phyloP scores from a whole-genome alignment of 2,329 filamentous ascomycete species.

The Calcarisporium arbuscula region DNA sequence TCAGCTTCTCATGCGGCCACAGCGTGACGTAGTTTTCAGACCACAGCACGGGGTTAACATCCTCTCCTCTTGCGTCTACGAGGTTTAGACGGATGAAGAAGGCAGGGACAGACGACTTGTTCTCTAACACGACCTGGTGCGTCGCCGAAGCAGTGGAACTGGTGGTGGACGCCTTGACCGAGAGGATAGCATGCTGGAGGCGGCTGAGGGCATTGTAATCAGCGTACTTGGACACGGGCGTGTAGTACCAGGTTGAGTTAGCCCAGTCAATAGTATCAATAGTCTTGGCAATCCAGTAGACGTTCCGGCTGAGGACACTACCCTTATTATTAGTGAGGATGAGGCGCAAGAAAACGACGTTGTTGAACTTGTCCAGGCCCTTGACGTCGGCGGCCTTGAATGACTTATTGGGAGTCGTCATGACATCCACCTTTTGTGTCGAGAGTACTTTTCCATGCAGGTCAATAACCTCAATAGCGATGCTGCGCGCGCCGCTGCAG shows the following conservation, averaged over 20 bases:
- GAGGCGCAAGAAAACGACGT: conserved; percentile 46
- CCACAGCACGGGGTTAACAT: conserved; percentile 49
- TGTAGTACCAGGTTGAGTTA: conserved; percentile 52
- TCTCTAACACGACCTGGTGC: conserved; percentile 39
- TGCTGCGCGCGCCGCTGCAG: conserved; percentile 28
- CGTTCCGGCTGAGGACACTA: conserved; percentile 44
- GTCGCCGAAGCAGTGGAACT: conserved; percentile 5
- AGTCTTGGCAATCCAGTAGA: conserved; percentile 49
- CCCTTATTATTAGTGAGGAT: conserved; percentile 29
- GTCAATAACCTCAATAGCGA: conserved; percentile 45
- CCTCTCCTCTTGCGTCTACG: conserved; percentile 34
- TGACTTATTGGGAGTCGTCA: conserved; percentile 38
- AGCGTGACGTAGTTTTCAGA: conserved; percentile 59
- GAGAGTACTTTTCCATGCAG: conserved; percentile 36
- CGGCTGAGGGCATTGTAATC: conserved; percentile 39
- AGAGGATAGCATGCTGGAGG: conserved; percentile 31
- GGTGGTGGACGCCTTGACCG: conserved; percentile 14
- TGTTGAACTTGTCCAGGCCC: conserved; percentile 23
- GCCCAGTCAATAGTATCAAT: conserved; percentile 49
- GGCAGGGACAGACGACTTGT: conserved; percentile 44
- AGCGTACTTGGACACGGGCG: conserved; percentile 46
- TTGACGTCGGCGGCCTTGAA: conserved; percentile 20
- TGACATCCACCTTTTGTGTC: conserved; percentile 19
- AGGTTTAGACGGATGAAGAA: conserved; percentile 51
- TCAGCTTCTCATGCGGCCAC: conserved; percentile 47